phyloP scores from a whole-genome alignment of 2,329 filamentous ascomycete species.

The Neopestalotiopsis sp. region DNA sequence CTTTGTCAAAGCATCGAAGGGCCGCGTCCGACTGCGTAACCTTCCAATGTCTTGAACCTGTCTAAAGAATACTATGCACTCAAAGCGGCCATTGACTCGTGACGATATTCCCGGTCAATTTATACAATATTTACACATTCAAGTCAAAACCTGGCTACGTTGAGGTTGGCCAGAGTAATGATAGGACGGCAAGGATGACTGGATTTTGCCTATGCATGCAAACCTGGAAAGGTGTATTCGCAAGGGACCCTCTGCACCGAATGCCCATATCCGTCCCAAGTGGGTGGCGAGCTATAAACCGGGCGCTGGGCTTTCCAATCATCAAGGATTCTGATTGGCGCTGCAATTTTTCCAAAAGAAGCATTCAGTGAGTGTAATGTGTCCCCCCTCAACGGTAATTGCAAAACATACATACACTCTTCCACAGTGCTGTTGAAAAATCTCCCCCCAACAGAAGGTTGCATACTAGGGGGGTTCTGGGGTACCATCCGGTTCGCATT shows the following conservation, averaged over 20 bases:
- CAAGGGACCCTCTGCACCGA: constrained; percentile 1
- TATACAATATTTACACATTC: too few relatives aligned
- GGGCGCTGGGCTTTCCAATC: too few relatives aligned
- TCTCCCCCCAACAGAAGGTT: not conserved
- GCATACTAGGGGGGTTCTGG: not conserved
- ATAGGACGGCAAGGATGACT: not conserved
- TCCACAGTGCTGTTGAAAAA: not conserved
- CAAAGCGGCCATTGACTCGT: not conserved
- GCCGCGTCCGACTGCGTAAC: too few relatives aligned
- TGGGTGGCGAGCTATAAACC: too few relatives aligned
- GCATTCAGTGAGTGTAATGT: not conserved
- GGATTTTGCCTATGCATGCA: not conserved
- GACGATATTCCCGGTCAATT: not conserved
- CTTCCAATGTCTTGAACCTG: too few relatives aligned
- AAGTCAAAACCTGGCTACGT: not conserved
- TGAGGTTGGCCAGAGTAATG: not conserved
- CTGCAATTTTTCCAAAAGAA: not conserved
- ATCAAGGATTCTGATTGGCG: not conserved
- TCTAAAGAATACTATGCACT: not conserved
- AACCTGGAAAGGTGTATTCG: not conserved
- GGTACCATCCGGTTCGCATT: not conserved
- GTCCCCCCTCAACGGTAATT: not conserved
- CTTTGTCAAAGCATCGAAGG: not conserved
- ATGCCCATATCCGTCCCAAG: not conserved
- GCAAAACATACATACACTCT: not conserved